Conservation (phyloP, 352 stramenopile species). For the Saprolegnia parasitica region DNA sequence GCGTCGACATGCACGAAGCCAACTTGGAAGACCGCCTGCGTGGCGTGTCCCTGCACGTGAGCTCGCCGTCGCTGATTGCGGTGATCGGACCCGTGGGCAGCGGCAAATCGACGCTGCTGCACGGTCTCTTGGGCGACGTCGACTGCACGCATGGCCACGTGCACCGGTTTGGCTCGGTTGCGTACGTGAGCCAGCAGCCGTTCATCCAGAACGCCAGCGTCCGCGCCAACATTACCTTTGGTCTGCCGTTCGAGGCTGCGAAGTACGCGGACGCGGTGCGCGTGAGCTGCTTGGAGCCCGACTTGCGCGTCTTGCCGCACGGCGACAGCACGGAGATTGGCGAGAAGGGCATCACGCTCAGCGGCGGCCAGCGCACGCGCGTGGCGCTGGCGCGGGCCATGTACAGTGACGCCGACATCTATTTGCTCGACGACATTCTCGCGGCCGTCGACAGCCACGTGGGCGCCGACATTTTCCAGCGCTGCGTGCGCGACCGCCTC, state of each 20-base stretch:
- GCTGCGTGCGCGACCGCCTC: conserved; percentile 49
- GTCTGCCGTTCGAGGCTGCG: conserved; percentile 49
- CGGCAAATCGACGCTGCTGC: conserved; percentile 95
- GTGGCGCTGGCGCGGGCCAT: conserved; percentile 54
- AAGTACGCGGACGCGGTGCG: conserved; percentile 31
- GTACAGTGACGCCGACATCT: conserved; percentile 73
- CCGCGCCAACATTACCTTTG: conserved; percentile 96
- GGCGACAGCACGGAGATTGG: conserved; percentile 72
- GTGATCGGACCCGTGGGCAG: conserved; percentile 81
- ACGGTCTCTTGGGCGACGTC: conserved; percentile 90
- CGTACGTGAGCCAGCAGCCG: conserved; percentile 90
- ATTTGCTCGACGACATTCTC: conserved; percentile 86
- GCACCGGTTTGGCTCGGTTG: conserved; percentile 80
- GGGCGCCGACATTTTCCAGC: conserved; percentile 74
- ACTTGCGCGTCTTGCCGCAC: conserved; percentile 51
- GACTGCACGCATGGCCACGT: conserved; percentile 50
- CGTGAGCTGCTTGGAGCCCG: conserved; percentile 36
- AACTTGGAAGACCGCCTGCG: conserved; percentile 38
- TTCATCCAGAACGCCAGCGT: conserved; percentile 97
- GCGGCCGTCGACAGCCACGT: conserved; percentile 89
- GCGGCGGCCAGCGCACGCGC: conserved; percentile 74
- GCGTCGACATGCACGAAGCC: conserved; percentile 39
- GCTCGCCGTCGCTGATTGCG: conserved; percentile 23
- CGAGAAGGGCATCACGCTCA: conserved; percentile 79
- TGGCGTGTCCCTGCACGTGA: conserved; percentile 9